Base-by-base conservation (phyloP, 768 basidiomycete genomes). In the Pleurotus citrinopileatus region DNA sequence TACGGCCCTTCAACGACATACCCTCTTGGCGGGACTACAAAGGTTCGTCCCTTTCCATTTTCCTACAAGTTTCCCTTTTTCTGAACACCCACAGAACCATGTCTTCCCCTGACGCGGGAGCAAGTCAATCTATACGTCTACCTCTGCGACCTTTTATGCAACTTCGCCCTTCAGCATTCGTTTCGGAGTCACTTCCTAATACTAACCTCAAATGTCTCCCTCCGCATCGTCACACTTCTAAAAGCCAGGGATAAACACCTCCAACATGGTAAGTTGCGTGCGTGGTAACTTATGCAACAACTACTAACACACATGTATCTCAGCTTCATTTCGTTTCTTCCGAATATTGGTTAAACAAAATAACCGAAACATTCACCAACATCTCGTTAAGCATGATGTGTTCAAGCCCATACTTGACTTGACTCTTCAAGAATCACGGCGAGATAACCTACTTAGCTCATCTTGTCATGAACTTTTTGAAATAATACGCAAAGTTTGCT, bases 381-480 rank as follows among this genome's bases (percentile, higher is more conserved):
- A 92, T 64, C 74, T 98, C 53, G 82, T 87, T 66, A 95, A 96
- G 72, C 77, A 89, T 58, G 92, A 95, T 63, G 74, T 94, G 23
- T 72, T 98, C 59, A 80, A 83, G 59, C 89, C 94, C 2, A 83
- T 98, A 52, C 73, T 98, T 54, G 87, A 92, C 56, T 73, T 97
- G 56, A 87, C 92, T n/a, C 64, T 87, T 25, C 81, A 82, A 57
- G 95, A 97, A 69, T 88, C 89, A 28, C 74, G 79, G 51, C 79
- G 91, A 55, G 97, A 99, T 68, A 99, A 95, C 70, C 78, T 99
- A 57, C 74, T 99, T 52, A 91, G 88, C 61, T 94, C 94, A 62
- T 92, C 94, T 34, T 98, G 94, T 75, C 88, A 97, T 67, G 97
- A 98, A 67, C 89, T 91, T 58, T 94, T 98, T 62, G 97, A 99